Evolutionary conservation across 805 yeast genomes (phyloP).

Genomic region (Saturnispora besseyi): DNA sequence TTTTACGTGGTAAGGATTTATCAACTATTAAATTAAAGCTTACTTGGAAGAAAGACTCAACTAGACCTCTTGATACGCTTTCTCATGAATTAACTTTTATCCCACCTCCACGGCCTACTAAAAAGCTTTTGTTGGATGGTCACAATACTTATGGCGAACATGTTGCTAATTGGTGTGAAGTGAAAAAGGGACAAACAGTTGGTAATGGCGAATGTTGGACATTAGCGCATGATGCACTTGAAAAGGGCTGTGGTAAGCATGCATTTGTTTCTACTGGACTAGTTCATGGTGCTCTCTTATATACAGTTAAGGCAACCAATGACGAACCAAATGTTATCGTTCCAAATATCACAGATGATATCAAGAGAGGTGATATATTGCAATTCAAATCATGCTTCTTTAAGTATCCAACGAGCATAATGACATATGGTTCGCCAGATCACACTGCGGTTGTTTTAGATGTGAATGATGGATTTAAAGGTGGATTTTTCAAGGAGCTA

Average conservation of each 20-base stretch:
- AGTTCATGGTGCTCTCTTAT: constrained; percentile 36
- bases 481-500: constrained; percentile 19
- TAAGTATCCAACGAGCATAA: constrained; percentile 28
- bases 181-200: constrained; percentile 36
- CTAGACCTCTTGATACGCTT: constrained; percentile 19
- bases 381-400: constrained; percentile 39
- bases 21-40: constrained; percentile 30
- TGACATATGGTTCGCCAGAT: constrained; percentile 42
- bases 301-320: constrained; percentile 12
- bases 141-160: constrained; percentile 39
- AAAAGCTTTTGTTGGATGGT: constrained; percentile 27
- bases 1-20: constrained; percentile 35
- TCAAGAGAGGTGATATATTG: constrained; percentile 47
- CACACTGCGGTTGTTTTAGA: constrained; percentile 38
- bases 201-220: constrained; percentile 59
- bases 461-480: constrained; percentile 22
- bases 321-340: constrained; percentile 14
- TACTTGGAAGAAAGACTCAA: constrained; percentile 31
- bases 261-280: constrained; percentile 43
- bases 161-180: constrained; percentile 48
- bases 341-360: constrained; percentile 29
- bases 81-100: constrained; percentile 25
- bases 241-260: constrained; percentile 47
- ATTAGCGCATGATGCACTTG: constrained; percentile 44
- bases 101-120: constrained; percentile 39